Conservation (phyloP, 768 basidiomycete genomes). For the Lactarius akahatsu region DNA sequence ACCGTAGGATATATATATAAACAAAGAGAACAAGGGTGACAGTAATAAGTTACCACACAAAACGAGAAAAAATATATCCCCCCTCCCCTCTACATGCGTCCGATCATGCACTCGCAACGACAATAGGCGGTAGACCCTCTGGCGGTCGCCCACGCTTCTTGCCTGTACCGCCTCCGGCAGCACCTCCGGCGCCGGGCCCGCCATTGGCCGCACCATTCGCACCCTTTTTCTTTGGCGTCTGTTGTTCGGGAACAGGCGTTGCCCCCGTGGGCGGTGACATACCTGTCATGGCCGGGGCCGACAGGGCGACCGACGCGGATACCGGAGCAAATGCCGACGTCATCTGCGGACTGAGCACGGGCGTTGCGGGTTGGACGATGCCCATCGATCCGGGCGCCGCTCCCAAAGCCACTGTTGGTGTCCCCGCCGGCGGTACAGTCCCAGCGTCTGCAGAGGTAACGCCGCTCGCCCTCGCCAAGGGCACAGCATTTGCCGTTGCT, state of each 20-base stretch:
- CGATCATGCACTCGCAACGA: constrained; percentile 36
- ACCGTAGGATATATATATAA: constrained; percentile 18
- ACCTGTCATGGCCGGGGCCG: neutral
- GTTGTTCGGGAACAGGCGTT: constrained; percentile 3
- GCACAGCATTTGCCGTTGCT: neutral
- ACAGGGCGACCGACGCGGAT: neutral
- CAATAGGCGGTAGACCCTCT: constrained; percentile 33
- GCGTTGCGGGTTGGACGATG: neutral
- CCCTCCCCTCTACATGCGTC: neutral
- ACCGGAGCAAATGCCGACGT: neutral
- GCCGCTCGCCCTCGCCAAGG: neutral
- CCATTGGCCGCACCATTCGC: neutral
- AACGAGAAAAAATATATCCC: neutral
- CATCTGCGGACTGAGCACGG: constrained; percentile 1
- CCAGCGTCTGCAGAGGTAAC: neutral
- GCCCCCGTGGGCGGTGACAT: neutral
- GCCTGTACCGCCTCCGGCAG: constrained; percentile 13
- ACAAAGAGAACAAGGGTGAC: constrained; percentile 17
- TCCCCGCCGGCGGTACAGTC: neutral
- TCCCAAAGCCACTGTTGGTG: neutral
- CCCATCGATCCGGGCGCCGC: neutral
- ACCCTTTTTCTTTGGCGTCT: constrained; percentile 29
- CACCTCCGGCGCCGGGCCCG: neutral
- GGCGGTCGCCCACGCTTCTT: constrained; percentile 31
- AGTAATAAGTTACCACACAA: constrained; percentile 26